A percentile compares a stretch with the other conserved stretches of the same genome.
Evolutionary conservation across 805 yeast genomes (phyloP).

Genomic region (Barnettozyma vustinii): DNA sequence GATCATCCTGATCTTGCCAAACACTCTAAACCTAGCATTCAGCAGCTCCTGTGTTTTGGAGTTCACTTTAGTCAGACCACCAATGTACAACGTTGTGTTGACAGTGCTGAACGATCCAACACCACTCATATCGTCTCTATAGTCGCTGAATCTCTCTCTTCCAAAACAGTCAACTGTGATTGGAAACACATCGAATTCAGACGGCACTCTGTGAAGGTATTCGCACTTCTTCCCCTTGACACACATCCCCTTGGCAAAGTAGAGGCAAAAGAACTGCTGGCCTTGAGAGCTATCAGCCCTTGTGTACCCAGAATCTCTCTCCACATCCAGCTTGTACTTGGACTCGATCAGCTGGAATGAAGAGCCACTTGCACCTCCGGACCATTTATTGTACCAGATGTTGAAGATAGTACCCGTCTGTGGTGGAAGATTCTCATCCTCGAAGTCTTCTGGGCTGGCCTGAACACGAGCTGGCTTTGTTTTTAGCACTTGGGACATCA

Average conservation of each 20-base stretch:
- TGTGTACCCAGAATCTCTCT: constrained; percentile 70
- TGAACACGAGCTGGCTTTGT: constrained; percentile 64
- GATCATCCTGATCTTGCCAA: constrained; percentile 70
- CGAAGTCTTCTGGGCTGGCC: constrained; percentile 53
- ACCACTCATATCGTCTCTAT: constrained; percentile 92
- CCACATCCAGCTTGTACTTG: constrained; percentile 55
- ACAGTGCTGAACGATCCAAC: constrained; percentile 69
- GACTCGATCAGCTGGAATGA: constrained; percentile 37
- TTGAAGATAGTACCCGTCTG: constrained; percentile 80
- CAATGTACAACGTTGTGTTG: constrained; percentile 77
- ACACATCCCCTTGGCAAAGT: constrained; percentile 88
- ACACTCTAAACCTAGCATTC: constrained; percentile 54
- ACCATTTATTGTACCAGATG: constrained; percentile 87
- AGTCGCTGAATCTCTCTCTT: constrained; percentile 74
- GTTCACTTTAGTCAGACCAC: constrained; percentile 42
- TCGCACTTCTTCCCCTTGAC: constrained; percentile 70
- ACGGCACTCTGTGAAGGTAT: constrained; percentile 75
- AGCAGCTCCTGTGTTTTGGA: constrained; percentile 33
- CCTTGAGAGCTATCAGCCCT: constrained; percentile 44
- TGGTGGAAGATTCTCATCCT: constrained; percentile 59
- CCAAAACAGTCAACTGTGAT: constrained; percentile 88
- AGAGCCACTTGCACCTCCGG: constrained; percentile 42
- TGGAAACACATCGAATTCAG: constrained; percentile 47
- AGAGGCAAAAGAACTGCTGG: constrained; percentile 60
- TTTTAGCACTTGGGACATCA: not conserved